Base-by-base conservation (phyloP, 495 filamentous ascomycete genomes). In the Physcia stellaris region DNA sequence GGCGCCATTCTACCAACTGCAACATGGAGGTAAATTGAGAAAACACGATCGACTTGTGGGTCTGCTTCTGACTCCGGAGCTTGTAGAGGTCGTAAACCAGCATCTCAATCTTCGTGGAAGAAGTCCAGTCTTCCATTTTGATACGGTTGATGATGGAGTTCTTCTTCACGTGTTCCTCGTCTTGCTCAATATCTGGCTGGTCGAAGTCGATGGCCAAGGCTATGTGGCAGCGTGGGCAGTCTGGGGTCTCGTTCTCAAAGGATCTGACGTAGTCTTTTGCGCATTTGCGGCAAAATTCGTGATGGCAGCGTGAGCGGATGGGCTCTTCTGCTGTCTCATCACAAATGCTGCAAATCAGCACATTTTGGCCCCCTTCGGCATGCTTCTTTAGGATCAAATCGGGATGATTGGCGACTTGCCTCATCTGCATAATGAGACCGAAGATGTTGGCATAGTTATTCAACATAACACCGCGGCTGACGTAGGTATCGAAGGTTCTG, bases 121-220 rank as follows among this genome's bases (percentile, higher is more conserved):
- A 92, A 1, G 84, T 93, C 90, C 90, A 98, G 47, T 93, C 77
- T 46, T 87, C 82, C 88, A 95, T 94, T 51, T 83, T 79, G 53
- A 96, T 95, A 28, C 90, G 80, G 56, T 94, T 94, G 64, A 94
- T 93, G 57, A 98, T 96, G 7, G 83, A 90, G 4, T 73, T 82
- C 56, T 93, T 93, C 70, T 94, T 94, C 21, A 94, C 73, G 19
- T 70, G 53, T 13, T 73, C 70, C 50, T 83, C 78, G 40, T 93
- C 82, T 58, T 93, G 83, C 56, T 90, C 88, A 28, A 94, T 82
- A 34, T 87, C 85, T 0, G 86, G 86, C 57, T 93, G 84, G 53
- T 94, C 88, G 6, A 94, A 72, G 56, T 98, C 90, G 46, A 95
- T 90, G 4, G 75, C 73, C 2, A 95, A 69, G 1, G 78, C 62